Conservation (phyloP, 805 yeast genomes). For the Starmerella sp. region DNA sequence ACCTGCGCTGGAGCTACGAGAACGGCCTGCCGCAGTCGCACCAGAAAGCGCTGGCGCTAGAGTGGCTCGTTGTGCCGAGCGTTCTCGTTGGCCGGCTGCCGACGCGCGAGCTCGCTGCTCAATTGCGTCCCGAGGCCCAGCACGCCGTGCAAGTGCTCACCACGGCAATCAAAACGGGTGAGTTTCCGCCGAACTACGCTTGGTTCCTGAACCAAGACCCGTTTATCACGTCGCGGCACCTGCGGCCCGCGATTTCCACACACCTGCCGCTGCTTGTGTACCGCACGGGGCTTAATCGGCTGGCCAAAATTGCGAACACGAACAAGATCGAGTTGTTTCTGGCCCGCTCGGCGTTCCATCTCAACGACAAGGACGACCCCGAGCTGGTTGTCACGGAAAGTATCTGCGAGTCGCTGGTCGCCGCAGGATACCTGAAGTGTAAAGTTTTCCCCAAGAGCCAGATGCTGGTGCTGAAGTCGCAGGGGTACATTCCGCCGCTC, state of each 20-base stretch:
- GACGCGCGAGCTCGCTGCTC: conserved; percentile 24
- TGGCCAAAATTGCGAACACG: conserved; percentile 1
- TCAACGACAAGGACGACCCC: conserved; percentile 9
- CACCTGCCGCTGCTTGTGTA: conserved; percentile 26
- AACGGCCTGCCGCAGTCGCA: conserved; percentile 29
- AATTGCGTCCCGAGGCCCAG: conserved; percentile 25
- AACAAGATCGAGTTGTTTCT: conserved; percentile 1
- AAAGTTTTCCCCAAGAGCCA: conserved; percentile 25
- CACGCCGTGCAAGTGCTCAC: conserved; percentile 32
- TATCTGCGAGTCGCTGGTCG: conserved; percentile 27
- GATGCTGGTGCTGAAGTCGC: conserved; percentile 18
- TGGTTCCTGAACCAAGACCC: conserved; percentile 27
- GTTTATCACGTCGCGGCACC: conserved; percentile 22
- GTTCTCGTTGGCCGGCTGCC: conserved; percentile 48
- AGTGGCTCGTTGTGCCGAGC: conserved; percentile 42
- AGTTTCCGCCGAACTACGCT: conserved; percentile 29
- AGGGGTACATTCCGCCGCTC: conserved; percentile 22
- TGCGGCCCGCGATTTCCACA: conserved; percentile 24
- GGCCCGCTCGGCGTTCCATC: conserved; percentile 8
- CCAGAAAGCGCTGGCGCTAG: conserved; percentile 37
- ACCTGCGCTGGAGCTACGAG: conserved; percentile 44
- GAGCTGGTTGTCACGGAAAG: conserved; percentile 26
- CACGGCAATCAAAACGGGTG: conserved; percentile 36
- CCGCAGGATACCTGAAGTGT: conserved; percentile 31
- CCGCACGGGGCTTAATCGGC: conserved; percentile 24